Base-by-base conservation (phyloP, 2,329 filamentous ascomycete genomes). In the Aspergillus puulaauensis region DNA sequence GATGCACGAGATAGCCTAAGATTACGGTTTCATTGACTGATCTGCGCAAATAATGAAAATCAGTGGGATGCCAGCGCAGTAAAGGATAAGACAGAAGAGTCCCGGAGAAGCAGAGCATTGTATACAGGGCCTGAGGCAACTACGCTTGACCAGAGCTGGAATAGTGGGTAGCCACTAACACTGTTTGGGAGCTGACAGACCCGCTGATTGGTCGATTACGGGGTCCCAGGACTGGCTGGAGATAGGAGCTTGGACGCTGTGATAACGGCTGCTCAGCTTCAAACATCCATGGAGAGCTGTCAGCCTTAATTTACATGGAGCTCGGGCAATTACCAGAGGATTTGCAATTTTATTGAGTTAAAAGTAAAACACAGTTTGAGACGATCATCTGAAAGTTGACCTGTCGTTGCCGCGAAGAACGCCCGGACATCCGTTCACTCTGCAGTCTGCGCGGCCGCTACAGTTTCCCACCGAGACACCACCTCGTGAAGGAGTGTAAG, bases 11-110 rank as follows among this genome's bases (percentile, higher is more conserved):
- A 49, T 49, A 56, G 44, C 39, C 15, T 40, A 47, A 57, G 54
- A 61, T 61, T 57, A 50, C 45, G 21, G 46, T 59, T 56, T 57
- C 51, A 55, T 50, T 61, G 59, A 61, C 59, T 47, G 59, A 61
- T 55, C 47, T 12, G 43, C 43, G 39, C 41, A 54, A 59, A 57
- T 61, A 61, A 61, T 59, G 40, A 40, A 52, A 61, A 57, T 58
- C 56, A 56, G 54, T 27, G 33, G 17, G 15, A 21, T 7, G 7
- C 24, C 24, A 27, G 24, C 3, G 24, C 24, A 15, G 6, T 46
- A n/a, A 51, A 37, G 35, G 35, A 39, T 51, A 40, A 52, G 31
- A 31, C 27, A 31, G 27, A 9, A 31, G 27, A 31, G 27, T 31
- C 27, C 27, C 40, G 48, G 35, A 15, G 33, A 24, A n/a, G 33